Base-by-base conservation (phyloP, 2,329 filamentous ascomycete species). In the Nectriaceae sp. region DNA sequence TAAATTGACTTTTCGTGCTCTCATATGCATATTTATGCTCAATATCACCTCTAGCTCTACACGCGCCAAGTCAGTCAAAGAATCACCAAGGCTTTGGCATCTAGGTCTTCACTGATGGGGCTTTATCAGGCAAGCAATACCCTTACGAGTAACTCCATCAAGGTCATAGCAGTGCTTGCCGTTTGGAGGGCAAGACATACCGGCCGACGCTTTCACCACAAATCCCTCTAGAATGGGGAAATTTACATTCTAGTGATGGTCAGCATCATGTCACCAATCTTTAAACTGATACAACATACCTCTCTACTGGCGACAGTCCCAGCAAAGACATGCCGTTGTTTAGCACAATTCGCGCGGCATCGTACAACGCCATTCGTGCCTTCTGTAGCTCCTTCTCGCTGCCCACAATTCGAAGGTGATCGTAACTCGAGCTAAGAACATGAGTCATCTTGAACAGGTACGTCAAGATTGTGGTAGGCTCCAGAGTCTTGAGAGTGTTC, bases 401-500 rank as follows among this genome's bases (percentile, higher is more conserved):
- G 45, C 89, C 88, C n/a, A 95, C 83, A 45, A 94, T 89, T 64
- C 88, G 83, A 53, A 95, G 76, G 51, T 89, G 85, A 62, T 92
- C 89, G 70, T 95, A 95, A 67, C 87, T 90, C 46, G 82, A 86
- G 73, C 86, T 90, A 46, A 95, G 71, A 21, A 83, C 76, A 70
- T 95, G 90, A 3, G 88, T 89, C 85, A 95, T 88, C 79, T 89
- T 90, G 78, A 93, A 94, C 38, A 94, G 76, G 67, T 93, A 72
- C n/a, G 70, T 73, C 55, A 74, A 66, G 47, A 70, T 67, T 6
- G 71, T 74, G 11, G 77, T 79, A 18, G 89, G 89, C 70, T 95
- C 91, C 19, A 91, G 79, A 1, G 89, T 95, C 76, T 89, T 89
- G 60, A 94, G 76, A 0, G 90, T 92, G 70, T 93, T 93, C 64